Evolutionary conservation across 495 filamentous ascomycete species (phyloP).

Genomic region (Antarctomyces pellizariae): DNA sequence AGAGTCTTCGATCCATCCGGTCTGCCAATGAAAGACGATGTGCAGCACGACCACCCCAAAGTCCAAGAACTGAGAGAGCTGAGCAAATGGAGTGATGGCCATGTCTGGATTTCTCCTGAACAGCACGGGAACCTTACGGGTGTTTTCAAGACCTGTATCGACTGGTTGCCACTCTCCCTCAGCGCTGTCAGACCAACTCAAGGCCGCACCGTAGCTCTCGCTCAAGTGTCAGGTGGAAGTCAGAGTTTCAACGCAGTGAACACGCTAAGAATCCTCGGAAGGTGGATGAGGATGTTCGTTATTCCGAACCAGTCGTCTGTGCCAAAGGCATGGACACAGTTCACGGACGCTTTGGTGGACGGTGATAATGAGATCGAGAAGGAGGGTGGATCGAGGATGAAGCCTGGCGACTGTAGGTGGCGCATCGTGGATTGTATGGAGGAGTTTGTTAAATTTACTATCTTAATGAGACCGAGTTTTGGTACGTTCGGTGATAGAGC

Average conservation of each 20-base stretch:
- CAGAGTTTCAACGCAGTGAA: constrained; percentile 62
- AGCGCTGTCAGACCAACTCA: constrained; percentile 46
- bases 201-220: constrained; percentile 39
- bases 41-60: constrained; percentile 30
- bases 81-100: constrained; percentile 43
- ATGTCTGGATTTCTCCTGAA: constrained; percentile 45
- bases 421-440: constrained; percentile 56
- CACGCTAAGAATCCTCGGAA: constrained; percentile 38
- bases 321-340: constrained; percentile 41
- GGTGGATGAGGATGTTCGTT: constrained; percentile 61
- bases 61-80: constrained; percentile 43
- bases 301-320: constrained; percentile 48
- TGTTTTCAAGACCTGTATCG: constrained; percentile 57
- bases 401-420: constrained; percentile 38
- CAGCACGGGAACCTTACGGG: constrained; percentile 50
- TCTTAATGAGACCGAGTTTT: constrained; percentile 37
- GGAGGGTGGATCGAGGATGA: constrained; percentile 28
- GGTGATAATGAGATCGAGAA: too few relatives aligned
- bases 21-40: constrained; percentile 40
- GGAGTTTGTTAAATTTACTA: constrained; percentile 53
- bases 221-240: constrained; percentile 40
- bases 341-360: constrained; percentile 22
- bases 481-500: constrained; percentile 40
- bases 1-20: constrained; percentile 36
- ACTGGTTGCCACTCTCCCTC: constrained; percentile 44